Percentiles rank a stretch among this genome's conserved stretches.
Evolutionary conservation across 768 basidiomycete species (phyloP).

Genomic region (Rhodotorula babjevae): DNA sequence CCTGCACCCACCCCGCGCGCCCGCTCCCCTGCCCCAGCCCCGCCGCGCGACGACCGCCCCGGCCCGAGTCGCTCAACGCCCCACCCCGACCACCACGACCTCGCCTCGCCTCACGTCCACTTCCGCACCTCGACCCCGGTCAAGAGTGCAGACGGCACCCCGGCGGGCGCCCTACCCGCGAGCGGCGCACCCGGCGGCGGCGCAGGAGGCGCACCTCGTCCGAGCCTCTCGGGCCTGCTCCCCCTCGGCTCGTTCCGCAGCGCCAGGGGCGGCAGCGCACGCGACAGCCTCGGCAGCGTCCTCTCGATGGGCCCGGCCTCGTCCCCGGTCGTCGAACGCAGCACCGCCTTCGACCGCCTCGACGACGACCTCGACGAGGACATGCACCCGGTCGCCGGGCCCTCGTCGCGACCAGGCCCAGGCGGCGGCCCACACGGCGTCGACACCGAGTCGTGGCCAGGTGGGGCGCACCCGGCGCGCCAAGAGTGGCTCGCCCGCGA

Average conservation of each 20-base stretch:
- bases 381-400: not conserved
- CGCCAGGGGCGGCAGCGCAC: not conserved
- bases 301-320: constrained; percentile 24
- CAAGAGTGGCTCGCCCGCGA: constrained; percentile 38
- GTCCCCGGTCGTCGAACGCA: not conserved
- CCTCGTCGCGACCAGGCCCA: no score
- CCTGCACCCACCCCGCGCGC: not conserved
- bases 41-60: not conserved
- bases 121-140: constrained; percentile 8
- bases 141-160: not conserved
- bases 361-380: not conserved
- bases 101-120: constrained; percentile 2
- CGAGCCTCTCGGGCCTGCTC: not conserved
- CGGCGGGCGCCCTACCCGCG: not conserved
- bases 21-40: not conserved
- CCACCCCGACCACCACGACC: not conserved
- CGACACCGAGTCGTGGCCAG: not conserved
- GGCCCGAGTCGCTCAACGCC: not conserved
- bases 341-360: not conserved
- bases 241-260: not conserved
- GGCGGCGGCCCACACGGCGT: no score
- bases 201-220: not conserved
- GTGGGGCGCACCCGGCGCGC: constrained; percentile 8
- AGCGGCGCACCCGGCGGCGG: not conserved
- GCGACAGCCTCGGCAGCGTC: constrained; percentile 30